A percentile compares a stretch with the other conserved stretches of the same genome.
phyloP scores from a whole-genome alignment of 2,329 filamentous ascomycete species.

The Zymoseptoria crescenta region DNA sequence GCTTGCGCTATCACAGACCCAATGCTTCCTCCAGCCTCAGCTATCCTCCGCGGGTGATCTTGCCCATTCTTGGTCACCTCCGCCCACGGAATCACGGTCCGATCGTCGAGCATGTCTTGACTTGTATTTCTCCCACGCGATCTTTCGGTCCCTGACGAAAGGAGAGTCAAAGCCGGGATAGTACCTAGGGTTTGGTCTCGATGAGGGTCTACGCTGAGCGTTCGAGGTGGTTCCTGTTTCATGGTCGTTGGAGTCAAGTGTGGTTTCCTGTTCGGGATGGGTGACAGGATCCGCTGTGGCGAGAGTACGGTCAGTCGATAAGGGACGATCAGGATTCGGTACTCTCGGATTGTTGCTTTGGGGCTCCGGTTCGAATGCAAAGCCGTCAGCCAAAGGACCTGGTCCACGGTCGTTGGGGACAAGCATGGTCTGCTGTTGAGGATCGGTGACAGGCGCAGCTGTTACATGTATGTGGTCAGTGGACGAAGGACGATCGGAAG shows the following conservation, averaged over 20 bases:
- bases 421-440: neutral
- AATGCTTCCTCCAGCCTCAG: neutral
- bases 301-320: no score
- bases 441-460: neutral
- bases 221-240: neutral
- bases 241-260: neutral
- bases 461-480: neutral
- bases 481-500: neutral
- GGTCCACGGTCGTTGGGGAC: no score
- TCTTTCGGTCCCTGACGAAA: neutral
- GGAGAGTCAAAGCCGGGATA: neutral
- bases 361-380: no score
- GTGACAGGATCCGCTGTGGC: no score
- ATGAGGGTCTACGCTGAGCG: neutral
- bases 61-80: neutral
- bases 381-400: no score
- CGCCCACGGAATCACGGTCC: neutral
- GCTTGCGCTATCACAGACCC: neutral
- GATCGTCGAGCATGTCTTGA: neutral
- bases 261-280: no score
- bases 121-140: neutral
- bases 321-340: no score
- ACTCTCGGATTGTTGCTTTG: no score
- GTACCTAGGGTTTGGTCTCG: neutral
- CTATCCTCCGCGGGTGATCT: neutral